These are phyloP conservation scores for Ceratocystis cacaofunesta DNA, from an alignment of 2,329 filamentous ascomycete species.

Conservation along the genomic window DNA sequence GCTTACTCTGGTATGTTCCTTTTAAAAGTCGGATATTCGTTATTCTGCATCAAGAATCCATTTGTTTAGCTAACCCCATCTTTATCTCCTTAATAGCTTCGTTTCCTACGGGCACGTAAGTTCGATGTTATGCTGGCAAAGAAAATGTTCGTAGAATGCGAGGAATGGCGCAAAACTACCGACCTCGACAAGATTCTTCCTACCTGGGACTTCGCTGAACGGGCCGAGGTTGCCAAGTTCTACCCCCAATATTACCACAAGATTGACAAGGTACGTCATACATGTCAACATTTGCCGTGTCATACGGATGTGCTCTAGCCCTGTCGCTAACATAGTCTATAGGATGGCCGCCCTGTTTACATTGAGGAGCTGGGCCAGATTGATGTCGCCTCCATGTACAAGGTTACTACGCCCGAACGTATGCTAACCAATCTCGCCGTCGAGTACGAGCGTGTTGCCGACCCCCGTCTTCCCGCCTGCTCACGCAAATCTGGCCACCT, in stretches of 20 bases:
- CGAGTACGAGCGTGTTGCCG: constrained; percentile 92
- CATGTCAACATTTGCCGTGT: background rate
- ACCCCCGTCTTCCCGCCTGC: constrained; percentile 86
- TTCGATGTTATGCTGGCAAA: constrained; percentile 76
- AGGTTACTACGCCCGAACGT: constrained; percentile 80
- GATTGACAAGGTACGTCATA: constrained; percentile 53
- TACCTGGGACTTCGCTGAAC: constrained; percentile 78
- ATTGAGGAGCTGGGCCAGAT: constrained; percentile 93
- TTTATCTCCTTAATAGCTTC: constrained; percentile 38
- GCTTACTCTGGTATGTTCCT: constrained; percentile 60
- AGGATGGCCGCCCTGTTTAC: constrained; percentile 95
- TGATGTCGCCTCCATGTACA: constrained; percentile 76
- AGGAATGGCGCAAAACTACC: constrained; percentile 81
- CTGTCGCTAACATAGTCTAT: constrained; percentile 3
- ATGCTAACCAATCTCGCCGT: constrained; percentile 94
- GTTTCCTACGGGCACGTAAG: constrained; percentile 87
- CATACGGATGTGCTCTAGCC: background rate
- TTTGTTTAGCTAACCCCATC: constrained; percentile 1
- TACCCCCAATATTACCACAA: constrained; percentile 99
- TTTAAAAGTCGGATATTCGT: background rate
- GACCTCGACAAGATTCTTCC: constrained; percentile 68
- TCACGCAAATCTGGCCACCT: constrained; percentile 80
- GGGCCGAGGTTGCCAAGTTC: constrained; percentile 67
- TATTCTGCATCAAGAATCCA: background rate
- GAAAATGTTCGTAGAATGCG: constrained; percentile 82